Percentiles rank a stretch among this genome's conserved stretches.
These are phyloP conservation scores for Asterophora lycoperdoides DNA, from an alignment of 768 basidiomycete genomes.

Conservation along the genomic window DNA sequence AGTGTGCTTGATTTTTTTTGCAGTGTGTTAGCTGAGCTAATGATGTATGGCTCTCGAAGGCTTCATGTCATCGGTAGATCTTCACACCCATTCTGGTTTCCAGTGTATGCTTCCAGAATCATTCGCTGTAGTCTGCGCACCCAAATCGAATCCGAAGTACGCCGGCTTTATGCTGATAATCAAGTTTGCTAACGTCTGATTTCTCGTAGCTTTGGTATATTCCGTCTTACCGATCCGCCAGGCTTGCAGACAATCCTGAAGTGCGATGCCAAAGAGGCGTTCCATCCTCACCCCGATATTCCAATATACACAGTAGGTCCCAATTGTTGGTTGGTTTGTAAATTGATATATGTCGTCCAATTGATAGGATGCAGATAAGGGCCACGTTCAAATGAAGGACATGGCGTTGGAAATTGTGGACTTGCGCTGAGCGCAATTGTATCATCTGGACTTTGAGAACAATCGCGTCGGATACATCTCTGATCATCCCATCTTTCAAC, in stretches of 20 bases:
- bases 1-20: slow-evolving; percentile 22
- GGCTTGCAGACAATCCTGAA: slow-evolving; percentile 68
- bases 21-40: too few species aligned
- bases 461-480: too few species aligned
- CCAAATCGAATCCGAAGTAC: slow-evolving; percentile 70
- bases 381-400: slow-evolving; percentile 78
- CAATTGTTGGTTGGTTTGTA: neutral
- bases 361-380: slow-evolving; percentile 74
- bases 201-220: slow-evolving; percentile 69
- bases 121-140: slow-evolving; percentile 90
- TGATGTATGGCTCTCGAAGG: slow-evolving; percentile 32
- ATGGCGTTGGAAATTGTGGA: slow-evolving; percentile 80
- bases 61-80: slow-evolving; percentile 93
- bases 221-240: slow-evolving; percentile 85
- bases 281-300: slow-evolving; percentile 80
- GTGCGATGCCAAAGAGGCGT: slow-evolving; percentile 69
- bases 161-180: slow-evolving; percentile 16
- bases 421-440: slow-evolving; percentile 37
- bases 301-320: slow-evolving; percentile 81
- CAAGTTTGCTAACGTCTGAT: neutral
- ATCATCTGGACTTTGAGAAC: neutral
- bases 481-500: too few species aligned
- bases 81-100: slow-evolving; percentile 89
- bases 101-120: slow-evolving; percentile 89
- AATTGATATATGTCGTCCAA: too few species aligned